Conservation (phyloP, 208 protist species). For the Leishmania gerbilli region DNA sequence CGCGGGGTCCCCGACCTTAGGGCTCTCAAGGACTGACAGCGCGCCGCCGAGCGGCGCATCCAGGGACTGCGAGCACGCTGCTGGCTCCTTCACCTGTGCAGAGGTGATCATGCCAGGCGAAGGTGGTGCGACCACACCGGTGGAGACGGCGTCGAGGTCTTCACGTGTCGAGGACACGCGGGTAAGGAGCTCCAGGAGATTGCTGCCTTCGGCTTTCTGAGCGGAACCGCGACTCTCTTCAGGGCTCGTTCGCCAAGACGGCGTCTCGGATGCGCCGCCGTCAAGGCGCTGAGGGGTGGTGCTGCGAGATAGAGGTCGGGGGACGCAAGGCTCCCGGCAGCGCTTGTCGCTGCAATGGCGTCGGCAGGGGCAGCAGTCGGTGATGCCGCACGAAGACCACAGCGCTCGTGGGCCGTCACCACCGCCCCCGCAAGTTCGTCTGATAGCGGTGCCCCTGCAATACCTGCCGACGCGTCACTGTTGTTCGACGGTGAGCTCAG, state of each 20-base stretch:
- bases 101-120: not conserved
- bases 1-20: not conserved
- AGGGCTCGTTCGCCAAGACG: not conserved
- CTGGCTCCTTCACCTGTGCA: not conserved
- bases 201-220: not conserved
- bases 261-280: not conserved
- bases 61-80: not conserved
- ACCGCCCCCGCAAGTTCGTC: not conserved
- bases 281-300: not conserved
- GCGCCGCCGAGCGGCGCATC: not conserved
- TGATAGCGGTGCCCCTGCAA: not conserved
- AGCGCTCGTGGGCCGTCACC: not conserved
- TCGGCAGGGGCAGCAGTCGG: not conserved
- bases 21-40: not conserved
- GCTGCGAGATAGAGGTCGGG: not conserved
- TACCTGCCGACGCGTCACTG: not conserved
- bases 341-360: not conserved
- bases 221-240: not conserved
- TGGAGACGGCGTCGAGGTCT: not conserved
- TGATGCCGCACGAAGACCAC: not conserved
- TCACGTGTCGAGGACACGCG: constrained; percentile 1
- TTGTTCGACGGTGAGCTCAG: not conserved
- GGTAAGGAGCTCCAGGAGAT: constrained; percentile 6
- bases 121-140: not conserved
- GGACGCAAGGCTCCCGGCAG: not conserved